A percentile compares a stretch with the other conserved stretches of the same genome.
phyloP scores from a whole-genome alignment of 331 rosid genomes.

The Cydonia oblonga region DNA sequence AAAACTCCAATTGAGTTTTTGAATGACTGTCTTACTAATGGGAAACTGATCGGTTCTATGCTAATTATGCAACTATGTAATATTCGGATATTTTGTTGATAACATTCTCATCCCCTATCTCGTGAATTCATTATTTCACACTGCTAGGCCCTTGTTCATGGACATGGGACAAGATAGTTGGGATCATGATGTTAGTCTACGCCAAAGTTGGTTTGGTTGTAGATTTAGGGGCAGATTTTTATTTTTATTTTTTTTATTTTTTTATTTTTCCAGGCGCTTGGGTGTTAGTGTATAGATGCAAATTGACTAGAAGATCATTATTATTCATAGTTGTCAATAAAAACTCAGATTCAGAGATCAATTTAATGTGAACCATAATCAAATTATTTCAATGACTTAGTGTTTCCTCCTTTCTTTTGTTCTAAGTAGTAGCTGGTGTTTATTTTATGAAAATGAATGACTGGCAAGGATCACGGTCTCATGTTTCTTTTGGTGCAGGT shows the following conservation, averaged over 20 bases:
- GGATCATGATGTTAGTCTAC: neutral
- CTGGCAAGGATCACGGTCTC: conserved; percentile 3
- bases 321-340: neutral
- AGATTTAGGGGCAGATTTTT: neutral
- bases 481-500: conserved; percentile 38
- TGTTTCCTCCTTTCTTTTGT: neutral
- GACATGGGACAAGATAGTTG: neutral
- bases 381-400: neutral
- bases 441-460: neutral
- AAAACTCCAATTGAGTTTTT: conserved; percentile 3
- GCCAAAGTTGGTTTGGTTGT: neutral
- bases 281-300: neutral
- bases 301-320: neutral
- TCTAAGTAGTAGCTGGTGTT: neutral
- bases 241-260: no score
- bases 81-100: neutral
- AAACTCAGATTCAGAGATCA: neutral
- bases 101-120: neutral
- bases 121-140: neutral
- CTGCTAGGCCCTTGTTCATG: neutral
- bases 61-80: neutral
- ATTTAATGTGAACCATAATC: neutral
- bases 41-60: neutral
- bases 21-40: neutral
- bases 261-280: neutral